phyloP scores from a whole-genome alignment of 768 basidiomycete species.

The Psilocybe cyanescens region DNA sequence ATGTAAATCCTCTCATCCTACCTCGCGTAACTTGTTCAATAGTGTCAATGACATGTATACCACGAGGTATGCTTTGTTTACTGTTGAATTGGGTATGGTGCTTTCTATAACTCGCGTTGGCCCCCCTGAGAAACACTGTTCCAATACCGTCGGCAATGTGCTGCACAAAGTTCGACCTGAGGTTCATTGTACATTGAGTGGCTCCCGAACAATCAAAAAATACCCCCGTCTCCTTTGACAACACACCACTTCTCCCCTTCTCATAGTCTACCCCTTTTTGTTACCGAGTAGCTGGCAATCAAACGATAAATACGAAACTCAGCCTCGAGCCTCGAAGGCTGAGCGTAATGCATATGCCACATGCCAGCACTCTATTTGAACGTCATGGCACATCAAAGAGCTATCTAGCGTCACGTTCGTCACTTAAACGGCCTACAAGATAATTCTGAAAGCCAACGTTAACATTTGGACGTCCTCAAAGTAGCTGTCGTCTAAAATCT shows the following conservation, averaged over 20 bases:
- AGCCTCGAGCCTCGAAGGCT: constrained; percentile 6
- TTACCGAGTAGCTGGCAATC: constrained; percentile 17
- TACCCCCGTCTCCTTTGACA: no score
- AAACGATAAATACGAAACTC: constrained; percentile 14
- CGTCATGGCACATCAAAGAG: not conserved
- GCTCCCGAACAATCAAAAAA: not conserved
- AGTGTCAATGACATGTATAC: no score
- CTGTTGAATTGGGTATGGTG: no score
- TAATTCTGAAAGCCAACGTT: not conserved
- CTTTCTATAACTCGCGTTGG: no score
- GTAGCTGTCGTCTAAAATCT: not conserved
- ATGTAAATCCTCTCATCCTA: no score
- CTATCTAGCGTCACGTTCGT: not conserved
- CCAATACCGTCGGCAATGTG: constrained; percentile 1
- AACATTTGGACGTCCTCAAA: not conserved
- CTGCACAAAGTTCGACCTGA: not conserved
- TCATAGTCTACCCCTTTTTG: not conserved
- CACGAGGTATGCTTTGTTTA: not conserved
- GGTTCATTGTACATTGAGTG: not conserved
- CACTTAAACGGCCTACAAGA: not conserved
- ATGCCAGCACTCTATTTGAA: constrained; percentile 5
- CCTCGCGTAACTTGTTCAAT: no score
- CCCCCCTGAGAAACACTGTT: not conserved
- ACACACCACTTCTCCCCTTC: no score
- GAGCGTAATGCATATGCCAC: constrained; percentile 9